Base-by-base conservation (phyloP, 345 rosid species). In the Ailanthus altissimus region DNA sequence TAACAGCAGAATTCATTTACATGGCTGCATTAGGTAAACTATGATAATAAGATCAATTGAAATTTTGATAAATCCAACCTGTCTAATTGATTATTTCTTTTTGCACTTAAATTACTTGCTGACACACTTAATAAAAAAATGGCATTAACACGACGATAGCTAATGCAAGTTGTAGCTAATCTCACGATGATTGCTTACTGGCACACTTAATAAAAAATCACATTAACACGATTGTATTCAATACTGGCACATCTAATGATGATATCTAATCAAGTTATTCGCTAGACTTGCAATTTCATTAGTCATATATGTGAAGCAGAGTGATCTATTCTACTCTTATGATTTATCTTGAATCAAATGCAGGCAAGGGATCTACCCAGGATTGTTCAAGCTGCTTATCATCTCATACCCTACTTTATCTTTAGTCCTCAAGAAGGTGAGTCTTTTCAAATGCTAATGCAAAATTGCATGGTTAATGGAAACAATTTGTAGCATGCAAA, bases 301-400 rank as follows among this genome's bases (percentile, higher is more conserved):
- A 28, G 40, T 36, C 49, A 28, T 13, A 68, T 69, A 28, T 13
- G 53, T 46, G 26, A 75, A 51, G 26, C 54, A 3, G 21, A 20
- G 50, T 53, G 11, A 51, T 62, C 70, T 63, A 36, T 57, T 78
- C 69, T 21, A 70, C 49, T 47, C 63, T 38, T 15, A 16, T 13
- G 45, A 14, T 38, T 69, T 65, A 20, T 23, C 47, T 75, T 40
- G 69, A 64, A 57, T 62, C 51, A 60, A 78, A 67, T 85, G 79
- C 88, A 96, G 99, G 98, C 99, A 38, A 89, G 99, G 87, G 98
- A 96, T 89, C 92, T 93, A 77, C 86, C 97, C 9, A 92, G 80
- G 84, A 64, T 88, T 83, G 86, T 93, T 77, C 99, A 92, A 83
- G 90, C 92, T 77, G 93, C 77, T 2, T 96, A 96, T 85, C 89